A percentile compares a stretch with the other conserved stretches of the same genome.
Evolutionary conservation across 139 green algal genomes (phyloP).

Genomic region (Desmodesmus armatus): DNA sequence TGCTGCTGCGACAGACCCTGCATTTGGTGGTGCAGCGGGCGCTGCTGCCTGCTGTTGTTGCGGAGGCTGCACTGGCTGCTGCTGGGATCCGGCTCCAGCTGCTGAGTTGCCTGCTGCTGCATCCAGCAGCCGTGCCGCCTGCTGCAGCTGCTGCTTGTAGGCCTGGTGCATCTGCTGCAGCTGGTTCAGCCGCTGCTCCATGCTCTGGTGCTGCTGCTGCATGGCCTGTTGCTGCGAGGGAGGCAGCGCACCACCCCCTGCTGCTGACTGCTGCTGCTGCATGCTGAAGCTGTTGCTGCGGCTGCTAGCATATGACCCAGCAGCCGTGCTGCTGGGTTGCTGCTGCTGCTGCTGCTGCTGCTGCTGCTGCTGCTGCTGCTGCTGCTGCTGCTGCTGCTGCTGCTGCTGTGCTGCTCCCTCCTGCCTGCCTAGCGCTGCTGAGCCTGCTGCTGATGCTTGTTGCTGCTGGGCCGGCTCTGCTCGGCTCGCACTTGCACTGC

Average conservation of each 20-base stretch:
- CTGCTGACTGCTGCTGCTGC: slow-evolving; percentile 24
- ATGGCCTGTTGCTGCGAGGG: neutral
- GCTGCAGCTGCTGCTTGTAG: neutral
- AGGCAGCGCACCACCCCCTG: too few relatives aligned
- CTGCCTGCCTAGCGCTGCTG: neutral
- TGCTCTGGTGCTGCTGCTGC: neutral
- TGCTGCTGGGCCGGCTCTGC: neutral
- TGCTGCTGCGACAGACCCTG: too few relatives aligned
- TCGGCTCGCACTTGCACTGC: neutral
- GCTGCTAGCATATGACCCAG: neutral
- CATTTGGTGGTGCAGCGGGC: too few relatives aligned
- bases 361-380: neutral
- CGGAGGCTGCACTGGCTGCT: too few relatives aligned
- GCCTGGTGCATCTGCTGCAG: neutral
- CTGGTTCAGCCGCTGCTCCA: neutral
- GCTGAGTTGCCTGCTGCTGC: too few relatives aligned
- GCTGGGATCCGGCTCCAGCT: too few relatives aligned
- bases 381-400: slow-evolving; percentile 2
- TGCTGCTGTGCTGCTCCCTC: neutral
- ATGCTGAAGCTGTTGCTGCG: neutral
- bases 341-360: neutral
- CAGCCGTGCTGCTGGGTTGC: neutral
- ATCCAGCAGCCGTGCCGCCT: too few relatives aligned
- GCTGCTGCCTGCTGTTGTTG: too few relatives aligned
- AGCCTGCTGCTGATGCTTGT: neutral